These are phyloP conservation scores for Lichtheimia corymbifera DNA, from an alignment of 371 early-diverging fungal species.

Conservation along the genomic window DNA sequence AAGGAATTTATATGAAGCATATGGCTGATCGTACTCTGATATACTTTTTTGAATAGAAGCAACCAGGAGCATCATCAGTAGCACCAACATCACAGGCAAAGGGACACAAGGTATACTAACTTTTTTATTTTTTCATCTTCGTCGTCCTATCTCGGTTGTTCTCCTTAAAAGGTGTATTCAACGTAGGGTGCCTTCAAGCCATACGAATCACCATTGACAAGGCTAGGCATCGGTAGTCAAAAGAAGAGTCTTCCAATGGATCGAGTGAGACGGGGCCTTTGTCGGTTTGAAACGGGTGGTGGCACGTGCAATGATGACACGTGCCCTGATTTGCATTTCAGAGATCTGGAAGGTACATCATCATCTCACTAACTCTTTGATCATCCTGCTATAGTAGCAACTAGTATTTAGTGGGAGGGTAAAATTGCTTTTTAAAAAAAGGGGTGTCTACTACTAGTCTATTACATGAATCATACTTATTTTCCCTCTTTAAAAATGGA, in stretches of 20 bases:
- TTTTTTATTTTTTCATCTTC: too few relatives aligned
- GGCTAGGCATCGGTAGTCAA: conserved; percentile 3
- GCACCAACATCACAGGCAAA: too few relatives aligned
- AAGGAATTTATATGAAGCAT: too few relatives aligned
- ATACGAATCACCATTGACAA: conserved; percentile 16
- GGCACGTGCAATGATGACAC: conserved; percentile 34
- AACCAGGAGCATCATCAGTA: too few relatives aligned
- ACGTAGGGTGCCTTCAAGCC: conserved; percentile 20
- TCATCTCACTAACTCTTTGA: conserved; percentile 1
- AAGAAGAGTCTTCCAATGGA: not conserved
- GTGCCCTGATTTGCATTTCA: conserved; percentile 24
- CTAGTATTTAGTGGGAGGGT: not conserved
- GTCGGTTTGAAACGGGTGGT: conserved; percentile 21
- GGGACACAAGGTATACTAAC: too few relatives aligned
- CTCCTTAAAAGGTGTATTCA: too few relatives aligned
- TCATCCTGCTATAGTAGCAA: not conserved
- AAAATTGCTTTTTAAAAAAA: too few relatives aligned
- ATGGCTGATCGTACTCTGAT: too few relatives aligned
- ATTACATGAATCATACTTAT: too few relatives aligned
- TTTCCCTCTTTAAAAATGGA: not conserved
- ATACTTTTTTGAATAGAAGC: too few relatives aligned
- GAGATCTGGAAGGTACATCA: conserved; percentile 18
- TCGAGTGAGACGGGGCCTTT: conserved; percentile 11
- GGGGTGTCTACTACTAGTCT: too few relatives aligned
- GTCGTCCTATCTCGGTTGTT: too few relatives aligned